Evolutionary conservation across 371 early-diverging fungal species (phyloP).

Genomic region (Circinella minor): DNA sequence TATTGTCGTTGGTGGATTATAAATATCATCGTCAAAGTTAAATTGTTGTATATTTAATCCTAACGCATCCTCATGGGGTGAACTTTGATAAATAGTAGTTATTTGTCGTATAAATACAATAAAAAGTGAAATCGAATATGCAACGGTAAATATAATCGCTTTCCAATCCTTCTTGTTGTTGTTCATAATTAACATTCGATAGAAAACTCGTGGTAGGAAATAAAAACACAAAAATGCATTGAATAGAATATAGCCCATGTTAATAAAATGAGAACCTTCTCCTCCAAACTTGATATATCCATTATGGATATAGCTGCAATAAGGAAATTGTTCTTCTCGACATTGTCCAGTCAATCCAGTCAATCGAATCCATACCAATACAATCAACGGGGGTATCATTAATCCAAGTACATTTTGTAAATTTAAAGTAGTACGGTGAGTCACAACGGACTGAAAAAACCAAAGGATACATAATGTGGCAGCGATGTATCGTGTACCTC

Average conservation of each 20-base stretch:
- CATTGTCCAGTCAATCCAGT: conserved; percentile 76
- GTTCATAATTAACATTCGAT: background rate
- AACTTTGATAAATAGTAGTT: conserved; percentile 25
- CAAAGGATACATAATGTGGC: conserved; percentile 36
- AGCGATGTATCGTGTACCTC: conserved; percentile 58
- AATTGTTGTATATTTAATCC: background rate
- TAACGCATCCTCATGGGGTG: background rate
- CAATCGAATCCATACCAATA: conserved; percentile 62
- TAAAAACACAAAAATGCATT: background rate
- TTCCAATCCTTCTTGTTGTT: background rate
- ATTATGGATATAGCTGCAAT: conserved; percentile 58
- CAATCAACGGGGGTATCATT: conserved; percentile 28
- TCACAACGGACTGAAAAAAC: conserved; percentile 7
- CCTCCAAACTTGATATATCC: conserved; percentile 18
- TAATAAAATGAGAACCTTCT: conserved; percentile 11
- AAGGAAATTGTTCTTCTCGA: conserved; percentile 85
- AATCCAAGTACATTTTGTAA: background rate
- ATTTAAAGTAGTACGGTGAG: background rate
- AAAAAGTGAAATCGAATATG: conserved; percentile 15
- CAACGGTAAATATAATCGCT: too few species aligned
- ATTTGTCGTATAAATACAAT: conserved; percentile 25
- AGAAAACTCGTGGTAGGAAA: conserved; percentile 3
- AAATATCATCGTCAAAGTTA: too few species aligned
- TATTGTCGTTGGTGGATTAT: too few species aligned
- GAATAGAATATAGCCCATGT: background rate